Base-by-base conservation (phyloP, 2,329 filamentous ascomycete genomes). In the Ceratocystis smalleyi region DNA sequence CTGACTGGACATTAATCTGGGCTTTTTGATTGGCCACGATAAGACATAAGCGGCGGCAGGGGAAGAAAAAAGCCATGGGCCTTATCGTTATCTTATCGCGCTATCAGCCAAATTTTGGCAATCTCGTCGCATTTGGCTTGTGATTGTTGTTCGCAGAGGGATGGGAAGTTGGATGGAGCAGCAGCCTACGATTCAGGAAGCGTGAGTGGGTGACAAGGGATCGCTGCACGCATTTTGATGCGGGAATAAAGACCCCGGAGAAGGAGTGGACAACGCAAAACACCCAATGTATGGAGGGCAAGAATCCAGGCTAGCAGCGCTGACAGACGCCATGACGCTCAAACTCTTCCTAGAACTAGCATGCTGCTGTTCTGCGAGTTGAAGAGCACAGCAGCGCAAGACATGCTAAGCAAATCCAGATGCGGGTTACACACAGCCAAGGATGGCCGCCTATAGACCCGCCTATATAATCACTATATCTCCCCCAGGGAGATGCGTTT, bases 21-120 rank as follows among this genome's bases (percentile, higher is more conserved):
- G 60, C 8, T 22, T 45, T 57, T 15, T 66, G 55, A 66, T 66
- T 66, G 64, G 64, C 10, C 4, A 24, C 30, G 54, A 57, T 57
- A 57, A 57, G 17, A 35, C 12, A 24, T 8, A 10, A 5, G 19
- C 10, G 54, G 10, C 27, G 15, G 15, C 17, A 35, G 54, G 22
- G 12, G 17, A 8, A n/a, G n/a, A n/a, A 8, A 7, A 12, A 1
- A 22, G 35, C 10, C 19, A 57, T 32, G 15, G 27, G 19, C 6
- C 27, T 32, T 57, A 57, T 57, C 54, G 54, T 57, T 57, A 57
- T 57, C 54, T 57, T 57, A 57, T 57, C 54, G 24, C 30, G 27
- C 54, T 57, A 57, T 57, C 54, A 7, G 54, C 12, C 24, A 12
- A 12, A 35, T 35, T 55, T 24, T 30, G 51, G 17, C 15, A 17